phyloP scores from a whole-genome alignment of 768 basidiomycete species.

The Trametes cingulata region DNA sequence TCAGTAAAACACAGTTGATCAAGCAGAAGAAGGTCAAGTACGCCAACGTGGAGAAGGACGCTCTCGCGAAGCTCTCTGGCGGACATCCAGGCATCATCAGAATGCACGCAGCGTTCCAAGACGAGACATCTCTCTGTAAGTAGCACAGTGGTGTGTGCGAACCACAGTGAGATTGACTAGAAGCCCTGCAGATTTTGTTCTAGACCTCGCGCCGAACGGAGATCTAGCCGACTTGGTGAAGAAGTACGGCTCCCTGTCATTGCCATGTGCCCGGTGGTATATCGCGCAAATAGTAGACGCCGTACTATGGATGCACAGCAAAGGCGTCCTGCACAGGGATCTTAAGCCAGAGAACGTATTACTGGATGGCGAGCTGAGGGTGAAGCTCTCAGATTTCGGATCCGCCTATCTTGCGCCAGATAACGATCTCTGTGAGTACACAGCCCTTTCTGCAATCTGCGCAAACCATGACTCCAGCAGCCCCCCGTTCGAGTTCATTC shows the following conservation, averaged over 20 bases:
- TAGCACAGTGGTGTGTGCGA: background rate
- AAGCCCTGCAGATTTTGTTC: conserved; percentile 9
- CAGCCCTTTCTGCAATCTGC: background rate
- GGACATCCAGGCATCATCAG: conserved; percentile 15
- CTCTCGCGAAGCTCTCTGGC: conserved; percentile 17
- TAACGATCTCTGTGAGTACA: conserved; percentile 16
- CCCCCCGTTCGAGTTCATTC: conserved; percentile 16
- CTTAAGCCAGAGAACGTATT: conserved; percentile 19
- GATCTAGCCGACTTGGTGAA: conserved; percentile 20
- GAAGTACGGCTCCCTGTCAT: conserved; percentile 15
- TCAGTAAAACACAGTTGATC: conserved; percentile 19
- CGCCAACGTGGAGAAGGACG: conserved; percentile 19
- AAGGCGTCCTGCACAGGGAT: conserved; percentile 17
- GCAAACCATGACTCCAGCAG: background rate
- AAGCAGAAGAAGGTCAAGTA: conserved; percentile 23
- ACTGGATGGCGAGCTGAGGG: conserved; percentile 3
- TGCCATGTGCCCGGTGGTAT: conserved; percentile 18
- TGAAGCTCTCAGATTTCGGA: conserved; percentile 18
- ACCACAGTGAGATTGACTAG: background rate
- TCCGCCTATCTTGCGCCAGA: conserved; percentile 14
- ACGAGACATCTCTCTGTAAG: conserved; percentile 18
- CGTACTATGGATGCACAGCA: conserved; percentile 17
- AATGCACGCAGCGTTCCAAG: conserved; percentile 19
- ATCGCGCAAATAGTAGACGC: conserved; percentile 16
- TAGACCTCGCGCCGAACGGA: conserved; percentile 17